Conservation (phyloP, 2,329 filamentous ascomycete genomes). For the Xylariaceae sp. region DNA sequence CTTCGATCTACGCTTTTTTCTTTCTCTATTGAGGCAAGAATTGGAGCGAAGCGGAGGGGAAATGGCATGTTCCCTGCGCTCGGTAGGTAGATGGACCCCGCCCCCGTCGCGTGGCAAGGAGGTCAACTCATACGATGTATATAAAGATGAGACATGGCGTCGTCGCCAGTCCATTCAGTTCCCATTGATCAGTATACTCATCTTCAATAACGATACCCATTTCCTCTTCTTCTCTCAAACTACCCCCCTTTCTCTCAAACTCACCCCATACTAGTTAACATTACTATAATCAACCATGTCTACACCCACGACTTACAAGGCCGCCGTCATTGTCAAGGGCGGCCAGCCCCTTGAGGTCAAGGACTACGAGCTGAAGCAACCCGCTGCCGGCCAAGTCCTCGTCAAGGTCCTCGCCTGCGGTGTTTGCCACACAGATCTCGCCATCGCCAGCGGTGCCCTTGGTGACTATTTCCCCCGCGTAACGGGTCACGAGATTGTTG, state of each 20-base stretch:
- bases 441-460: constrained; percentile 33
- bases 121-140: not conserved
- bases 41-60: too few relatives aligned
- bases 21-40: too few relatives aligned
- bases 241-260: not conserved
- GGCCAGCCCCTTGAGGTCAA: constrained; percentile 47
- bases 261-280: not conserved
- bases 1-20: too few relatives aligned
- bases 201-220: not conserved
- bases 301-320: constrained; percentile 43
- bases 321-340: constrained; percentile 47
- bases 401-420: constrained; percentile 59
- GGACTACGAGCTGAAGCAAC: constrained; percentile 45
- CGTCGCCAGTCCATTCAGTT: not conserved
- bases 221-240: not conserved
- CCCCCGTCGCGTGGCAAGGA: too few relatives aligned
- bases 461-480: constrained; percentile 36
- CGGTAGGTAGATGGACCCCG: too few relatives aligned
- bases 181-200: not conserved
- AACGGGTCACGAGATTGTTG: constrained; percentile 60
- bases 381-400: constrained; percentile 47
- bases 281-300: not conserved
- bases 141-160: not conserved
- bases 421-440: constrained; percentile 52
- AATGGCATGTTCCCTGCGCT: too few relatives aligned